These are phyloP conservation scores for Rhodotorula mucilaginosa DNA, from an alignment of 1,284 basidiomycete genomes.

Conservation along the genomic window DNA sequence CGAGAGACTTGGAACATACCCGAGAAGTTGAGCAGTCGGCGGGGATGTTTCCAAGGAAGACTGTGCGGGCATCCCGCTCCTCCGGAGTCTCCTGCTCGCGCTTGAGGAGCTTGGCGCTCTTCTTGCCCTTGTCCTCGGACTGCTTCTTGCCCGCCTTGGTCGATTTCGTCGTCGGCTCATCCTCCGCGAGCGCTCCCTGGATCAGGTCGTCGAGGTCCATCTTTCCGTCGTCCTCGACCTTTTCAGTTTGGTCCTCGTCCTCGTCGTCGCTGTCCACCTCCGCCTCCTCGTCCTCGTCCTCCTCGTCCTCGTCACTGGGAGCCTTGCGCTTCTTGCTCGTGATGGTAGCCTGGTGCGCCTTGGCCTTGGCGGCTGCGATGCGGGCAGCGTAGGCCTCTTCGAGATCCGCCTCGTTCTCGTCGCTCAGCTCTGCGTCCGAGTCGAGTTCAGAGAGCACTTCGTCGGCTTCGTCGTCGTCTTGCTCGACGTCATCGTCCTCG, in stretches of 20 bases:
- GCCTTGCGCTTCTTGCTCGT: conserved; percentile 33
- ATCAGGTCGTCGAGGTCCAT: conserved; percentile 44
- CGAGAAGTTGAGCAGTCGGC: conserved; percentile 71
- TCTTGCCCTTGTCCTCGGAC: conserved; percentile 35
- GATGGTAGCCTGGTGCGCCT: conserved; percentile 13
- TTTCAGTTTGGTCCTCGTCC: conserved; percentile 29
- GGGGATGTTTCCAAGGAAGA: conserved; percentile 91
- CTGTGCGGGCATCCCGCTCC: conserved; percentile 72
- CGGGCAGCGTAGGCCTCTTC: conserved; percentile 38
- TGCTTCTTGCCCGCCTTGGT: conserved; percentile 41
- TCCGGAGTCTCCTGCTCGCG: conserved; percentile 49
- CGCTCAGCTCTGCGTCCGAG: conserved; percentile 32
- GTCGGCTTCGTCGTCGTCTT: conserved; percentile 12
- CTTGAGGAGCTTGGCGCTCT: conserved; percentile 24
- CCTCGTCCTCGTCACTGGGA: not conserved
- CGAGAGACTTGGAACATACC: conserved; percentile 52
- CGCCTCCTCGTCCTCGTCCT: conserved; percentile 18
- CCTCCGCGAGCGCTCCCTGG: conserved; percentile 48
- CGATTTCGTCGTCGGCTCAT: conserved; percentile 19
- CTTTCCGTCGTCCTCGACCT: conserved; percentile 39
- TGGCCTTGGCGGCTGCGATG: conserved; percentile 27
- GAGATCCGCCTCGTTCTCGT: conserved; percentile 33
- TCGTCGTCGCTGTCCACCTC: conserved; percentile 8
- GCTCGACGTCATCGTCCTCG: not conserved
- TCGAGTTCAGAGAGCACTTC: conserved; percentile 27